Conservation (phyloP, 768 basidiomycete genomes). For the Phylloporus arenicola region DNA sequence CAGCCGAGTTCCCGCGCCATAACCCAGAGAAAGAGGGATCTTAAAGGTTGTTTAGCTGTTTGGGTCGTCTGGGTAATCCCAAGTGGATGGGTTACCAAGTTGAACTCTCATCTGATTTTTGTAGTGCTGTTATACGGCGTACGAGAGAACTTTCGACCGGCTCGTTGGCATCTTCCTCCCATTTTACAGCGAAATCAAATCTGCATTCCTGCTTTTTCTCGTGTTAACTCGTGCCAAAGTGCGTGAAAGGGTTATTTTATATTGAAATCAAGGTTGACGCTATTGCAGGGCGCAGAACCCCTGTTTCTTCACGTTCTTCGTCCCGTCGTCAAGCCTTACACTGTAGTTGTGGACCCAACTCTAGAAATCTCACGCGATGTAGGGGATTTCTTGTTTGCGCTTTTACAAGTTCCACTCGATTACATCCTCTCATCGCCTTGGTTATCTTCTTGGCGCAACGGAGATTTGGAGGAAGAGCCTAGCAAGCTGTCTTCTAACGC, state of each 20-base stretch:
- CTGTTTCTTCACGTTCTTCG: constrained; percentile 77
- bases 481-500: constrained; percentile 1
- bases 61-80: constrained; percentile 80
- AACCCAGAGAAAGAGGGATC: constrained; percentile 73
- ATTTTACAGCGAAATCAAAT: constrained; percentile 82
- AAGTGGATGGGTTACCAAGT: constrained; percentile 6
- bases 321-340: constrained; percentile 73
- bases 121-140: constrained; percentile 62
- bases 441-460: constrained; percentile 18
- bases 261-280: constrained; percentile 7
- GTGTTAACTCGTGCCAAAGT: constrained; percentile 73
- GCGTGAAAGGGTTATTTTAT: constrained; percentile 22
- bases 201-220: constrained; percentile 65
- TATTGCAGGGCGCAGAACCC: constrained; percentile 73
- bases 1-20: constrained; percentile 61
- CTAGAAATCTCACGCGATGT: constrained; percentile 57
- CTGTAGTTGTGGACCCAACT: constrained; percentile 54
- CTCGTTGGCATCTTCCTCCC: constrained; percentile 69
- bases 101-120: constrained; percentile 11
- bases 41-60: constrained; percentile 79
- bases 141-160: constrained; percentile 62
- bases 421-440: constrained; percentile 31
- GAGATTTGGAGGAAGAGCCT: constrained; percentile 9
- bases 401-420: constrained; percentile 37
- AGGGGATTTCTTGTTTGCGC: constrained; percentile 54